phyloP scores from a whole-genome alignment of 1,284 basidiomycete genomes.

The Leccinum angustisporum region DNA sequence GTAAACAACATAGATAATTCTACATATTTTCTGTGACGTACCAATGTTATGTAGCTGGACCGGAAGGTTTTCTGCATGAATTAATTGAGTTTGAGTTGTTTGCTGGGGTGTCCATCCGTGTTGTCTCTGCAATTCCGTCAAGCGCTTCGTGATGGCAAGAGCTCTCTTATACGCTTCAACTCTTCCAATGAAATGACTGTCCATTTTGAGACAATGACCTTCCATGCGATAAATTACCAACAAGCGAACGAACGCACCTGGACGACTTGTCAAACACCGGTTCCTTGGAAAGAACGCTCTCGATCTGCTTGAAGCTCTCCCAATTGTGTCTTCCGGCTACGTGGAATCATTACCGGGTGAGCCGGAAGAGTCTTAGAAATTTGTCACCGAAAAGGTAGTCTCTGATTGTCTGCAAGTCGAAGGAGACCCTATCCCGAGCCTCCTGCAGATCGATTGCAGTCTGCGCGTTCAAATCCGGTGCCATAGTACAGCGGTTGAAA shows the following conservation, averaged over 20 bases:
- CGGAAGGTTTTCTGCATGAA: conserved; percentile 54
- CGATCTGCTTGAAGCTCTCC: conserved; percentile 48
- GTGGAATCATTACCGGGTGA: not conserved
- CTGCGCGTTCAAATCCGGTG: conserved; percentile 41
- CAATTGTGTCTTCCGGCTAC: conserved; percentile 51
- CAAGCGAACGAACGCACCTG: conserved; percentile 38
- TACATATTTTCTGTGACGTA: conserved; percentile 30
- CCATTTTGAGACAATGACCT: not conserved
- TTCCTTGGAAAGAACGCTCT: conserved; percentile 53
- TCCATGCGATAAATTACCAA: not conserved
- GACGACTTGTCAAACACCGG: conserved; percentile 63
- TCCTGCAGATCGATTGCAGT: conserved; percentile 50
- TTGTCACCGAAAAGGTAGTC: conserved; percentile 51
- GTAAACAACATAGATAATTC: not conserved
- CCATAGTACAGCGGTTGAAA: not conserved
- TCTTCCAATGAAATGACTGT: conserved; percentile 30
- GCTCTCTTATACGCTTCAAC: conserved; percentile 24
- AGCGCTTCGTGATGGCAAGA: conserved; percentile 47
- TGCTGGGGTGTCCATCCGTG: conserved; percentile 56
- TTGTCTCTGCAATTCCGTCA: conserved; percentile 55
- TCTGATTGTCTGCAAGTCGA: conserved; percentile 43
- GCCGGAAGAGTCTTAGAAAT: not conserved
- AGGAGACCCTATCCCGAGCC: conserved; percentile 43
- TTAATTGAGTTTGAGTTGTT: conserved; percentile 40
- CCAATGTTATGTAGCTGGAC: conserved; percentile 57